Evolutionary conservation across 129 eudicot species (phyloP).

Genomic region (Chrysanthemum makinoi): DNA sequence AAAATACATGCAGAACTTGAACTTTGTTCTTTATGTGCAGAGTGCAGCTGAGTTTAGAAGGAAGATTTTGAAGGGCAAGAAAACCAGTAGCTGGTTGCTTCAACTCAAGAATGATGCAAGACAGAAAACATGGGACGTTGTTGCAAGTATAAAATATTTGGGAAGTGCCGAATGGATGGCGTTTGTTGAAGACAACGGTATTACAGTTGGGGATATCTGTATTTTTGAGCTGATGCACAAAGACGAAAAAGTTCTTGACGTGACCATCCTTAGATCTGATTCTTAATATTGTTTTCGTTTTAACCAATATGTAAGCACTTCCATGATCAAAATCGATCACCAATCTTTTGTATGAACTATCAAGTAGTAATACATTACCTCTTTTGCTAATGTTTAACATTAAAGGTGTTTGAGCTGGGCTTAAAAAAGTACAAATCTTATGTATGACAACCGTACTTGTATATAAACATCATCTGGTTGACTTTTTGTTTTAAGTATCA

Average conservation of each 20-base stretch:
- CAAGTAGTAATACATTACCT: background rate
- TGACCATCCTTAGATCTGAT: slow-evolving; percentile 14
- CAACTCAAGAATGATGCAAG: slow-evolving; percentile 8
- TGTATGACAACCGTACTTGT: no score
- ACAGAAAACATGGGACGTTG: slow-evolving; percentile 18
- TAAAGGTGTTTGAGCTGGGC: no score
- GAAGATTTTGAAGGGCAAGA: slow-evolving; percentile 3
- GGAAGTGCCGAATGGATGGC: slow-evolving; percentile 15
- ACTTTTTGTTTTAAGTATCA: no score
- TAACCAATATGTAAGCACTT: background rate
- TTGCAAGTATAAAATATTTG: background rate
- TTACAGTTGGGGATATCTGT: slow-evolving; percentile 23
- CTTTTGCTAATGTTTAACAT: slow-evolving; percentile 5
- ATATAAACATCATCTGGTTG: no score
- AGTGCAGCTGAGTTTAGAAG: background rate
- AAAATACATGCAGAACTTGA: background rate
- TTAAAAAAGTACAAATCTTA: no score
- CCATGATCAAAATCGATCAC: background rate
- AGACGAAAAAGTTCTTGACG: background rate
- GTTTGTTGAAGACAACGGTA: slow-evolving; percentile 31
- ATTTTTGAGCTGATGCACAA: slow-evolving; percentile 23
- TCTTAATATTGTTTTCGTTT: background rate
- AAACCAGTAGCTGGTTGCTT: slow-evolving; percentile 14
- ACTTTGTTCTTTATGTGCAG: slow-evolving; percentile 8
- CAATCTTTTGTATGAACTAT: background rate